These are phyloP conservation scores for Macrophomina tecta DNA, from an alignment of 2,329 filamentous ascomycete genomes.

Conservation along the genomic window DNA sequence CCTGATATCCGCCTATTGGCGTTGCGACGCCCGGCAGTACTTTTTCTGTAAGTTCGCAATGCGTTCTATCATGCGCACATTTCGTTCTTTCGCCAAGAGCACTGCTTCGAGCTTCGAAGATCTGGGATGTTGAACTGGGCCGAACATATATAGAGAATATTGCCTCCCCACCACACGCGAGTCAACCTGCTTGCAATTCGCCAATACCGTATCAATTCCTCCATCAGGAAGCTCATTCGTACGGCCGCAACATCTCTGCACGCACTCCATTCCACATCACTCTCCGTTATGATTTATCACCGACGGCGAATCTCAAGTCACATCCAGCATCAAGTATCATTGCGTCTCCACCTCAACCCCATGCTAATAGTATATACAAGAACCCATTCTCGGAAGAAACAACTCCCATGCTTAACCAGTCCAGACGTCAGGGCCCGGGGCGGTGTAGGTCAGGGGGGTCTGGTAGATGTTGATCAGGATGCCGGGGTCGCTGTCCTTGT, in stretches of 20 bases:
- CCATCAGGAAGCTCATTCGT: neutral
- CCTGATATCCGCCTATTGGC: too few species aligned
- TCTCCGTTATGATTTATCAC: neutral
- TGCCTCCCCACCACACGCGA: neutral
- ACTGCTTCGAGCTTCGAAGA: too few species aligned
- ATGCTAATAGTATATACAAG: slow-evolving; percentile 5
- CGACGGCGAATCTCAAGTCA: neutral
- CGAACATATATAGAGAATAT: neutral
- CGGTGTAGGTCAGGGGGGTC: slow-evolving; percentile 45
- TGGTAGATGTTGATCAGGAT: slow-evolving; percentile 52
- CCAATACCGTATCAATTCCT: neutral
- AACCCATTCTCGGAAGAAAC: neutral
- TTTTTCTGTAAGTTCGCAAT: too few species aligned
- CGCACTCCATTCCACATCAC: neutral
- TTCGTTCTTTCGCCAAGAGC: too few species aligned
- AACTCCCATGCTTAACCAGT: slow-evolving; percentile 30
- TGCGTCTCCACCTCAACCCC: neutral
- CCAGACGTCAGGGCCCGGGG: slow-evolving; percentile 52
- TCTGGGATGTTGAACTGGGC: too few species aligned
- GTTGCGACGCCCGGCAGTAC: too few species aligned
- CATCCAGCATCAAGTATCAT: neutral
- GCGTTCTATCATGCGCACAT: too few species aligned
- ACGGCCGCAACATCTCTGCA: neutral
- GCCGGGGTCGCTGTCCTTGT: slow-evolving; percentile 47
- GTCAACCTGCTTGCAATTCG: neutral